Evolutionary conservation across 306 rosid species (phyloP).

Genomic region (Fagus sylvatica): DNA sequence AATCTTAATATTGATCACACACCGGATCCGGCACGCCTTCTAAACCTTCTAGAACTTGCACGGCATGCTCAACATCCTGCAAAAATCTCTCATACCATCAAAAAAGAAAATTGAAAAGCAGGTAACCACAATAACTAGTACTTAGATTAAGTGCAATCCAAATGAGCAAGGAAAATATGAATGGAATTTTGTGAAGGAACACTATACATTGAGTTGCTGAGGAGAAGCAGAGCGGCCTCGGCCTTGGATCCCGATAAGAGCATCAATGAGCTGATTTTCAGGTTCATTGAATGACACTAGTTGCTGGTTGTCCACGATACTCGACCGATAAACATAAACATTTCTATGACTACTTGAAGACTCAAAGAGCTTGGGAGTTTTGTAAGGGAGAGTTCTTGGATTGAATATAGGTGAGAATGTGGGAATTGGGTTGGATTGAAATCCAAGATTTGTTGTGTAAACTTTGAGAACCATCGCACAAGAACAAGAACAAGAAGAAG

Average conservation of each 20-base stretch:
- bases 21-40: constrained; percentile 87
- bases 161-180: neutral
- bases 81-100: neutral
- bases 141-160: neutral
- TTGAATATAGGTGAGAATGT: constrained; percentile 7
- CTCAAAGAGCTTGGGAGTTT: constrained; percentile 20
- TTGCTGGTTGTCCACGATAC: constrained; percentile 38
- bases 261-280: constrained; percentile 70
- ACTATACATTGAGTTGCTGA: constrained; percentile 60
- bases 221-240: constrained; percentile 92
- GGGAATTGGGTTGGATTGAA: neutral
- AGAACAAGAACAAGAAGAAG: neutral
- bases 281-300: constrained; percentile 53
- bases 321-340: constrained; percentile 22
- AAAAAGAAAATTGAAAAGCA: neutral
- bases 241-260: constrained; percentile 83
- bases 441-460: constrained; percentile 13
- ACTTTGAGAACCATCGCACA: constrained; percentile 32
- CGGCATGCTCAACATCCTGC: constrained; percentile 75
- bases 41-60: constrained; percentile 59
- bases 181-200: neutral
- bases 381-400: constrained; percentile 17
- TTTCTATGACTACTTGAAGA: constrained; percentile 17
- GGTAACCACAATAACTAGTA: no score
- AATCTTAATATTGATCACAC: constrained; percentile 10